Base-by-base conservation (phyloP, 2,329 filamentous ascomycete genomes). In the Triangularia verruculosa region DNA sequence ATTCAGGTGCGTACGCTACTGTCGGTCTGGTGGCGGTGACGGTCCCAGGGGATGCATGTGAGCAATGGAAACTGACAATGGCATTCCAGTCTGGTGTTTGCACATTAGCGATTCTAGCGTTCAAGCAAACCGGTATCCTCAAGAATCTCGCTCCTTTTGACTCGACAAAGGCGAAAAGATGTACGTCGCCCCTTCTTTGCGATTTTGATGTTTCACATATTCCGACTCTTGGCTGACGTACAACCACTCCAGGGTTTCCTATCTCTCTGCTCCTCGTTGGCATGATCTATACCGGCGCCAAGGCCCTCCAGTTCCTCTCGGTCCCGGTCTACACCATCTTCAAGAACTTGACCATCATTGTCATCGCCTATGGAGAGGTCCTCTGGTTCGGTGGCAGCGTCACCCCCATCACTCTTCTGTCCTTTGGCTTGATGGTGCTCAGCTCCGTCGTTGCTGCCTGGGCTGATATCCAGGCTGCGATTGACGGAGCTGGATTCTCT, bases 311-410 rank as follows among this genome's bases (percentile, higher is more conserved):
- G 79, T 98, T 89, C 79, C 90, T 99, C 66, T 97, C 93, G 30
- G 96, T 99, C 62, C 95, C 95, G 24, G 95, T 99, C 25, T 99
- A 99, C 80, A 99, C 95, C 62, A 99, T 99, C 76, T 99, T 99
- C 86, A 99, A 99, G 86, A 99, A 99, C 81, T 79, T 99, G 82
- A 98, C 95, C 66, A 99, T 96, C 77, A 98, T 99, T 73, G 88
- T 98, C 69, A 99, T 98, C 73, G 95, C 95, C 62, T 99, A 99
- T 71, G 95, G 95, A 70, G 95, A 99, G 79, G 94, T 99, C 28
- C 85, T 99, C 60, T 98, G 94, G 93, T 99, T 99, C 71, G 95
- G 95, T 66, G 94, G 94, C 74, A 92, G 88, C 57, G 94, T 99
- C 64, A 93, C 91, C 15, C 86, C 89, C 55, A 87, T 97, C 77